phyloP scores from a whole-genome alignment of 768 basidiomycete genomes.

The Russula lepida region DNA sequence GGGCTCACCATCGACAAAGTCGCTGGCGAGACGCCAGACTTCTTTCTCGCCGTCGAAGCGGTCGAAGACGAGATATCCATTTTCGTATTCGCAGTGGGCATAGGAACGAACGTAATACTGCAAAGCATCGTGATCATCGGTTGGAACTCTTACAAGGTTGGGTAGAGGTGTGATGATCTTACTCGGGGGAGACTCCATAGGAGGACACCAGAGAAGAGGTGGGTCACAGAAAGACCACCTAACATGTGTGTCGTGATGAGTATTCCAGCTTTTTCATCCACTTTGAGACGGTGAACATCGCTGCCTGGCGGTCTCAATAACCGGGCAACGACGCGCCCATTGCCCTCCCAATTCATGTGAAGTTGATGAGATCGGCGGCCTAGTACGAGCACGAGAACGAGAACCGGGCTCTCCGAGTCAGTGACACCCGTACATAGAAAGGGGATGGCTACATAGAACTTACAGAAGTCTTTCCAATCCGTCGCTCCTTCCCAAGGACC shows the following conservation, averaged over 20 bases:
- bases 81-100: slow-evolving; percentile 68
- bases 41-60: slow-evolving; percentile 50
- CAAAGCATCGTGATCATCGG: neutral
- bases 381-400: slow-evolving; percentile 26
- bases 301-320: slow-evolving; percentile 30
- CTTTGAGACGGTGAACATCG: slow-evolving; percentile 64
- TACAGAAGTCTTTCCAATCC: slow-evolving; percentile 59
- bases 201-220: slow-evolving; percentile 38
- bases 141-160: neutral
- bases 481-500: slow-evolving; percentile 33
- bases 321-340: slow-evolving; percentile 34
- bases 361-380: slow-evolving; percentile 40
- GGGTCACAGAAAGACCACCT: slow-evolving; percentile 54
- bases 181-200: slow-evolving; percentile 56
- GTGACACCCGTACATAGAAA: neutral
- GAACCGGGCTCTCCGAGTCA: neutral
- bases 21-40: slow-evolving; percentile 51
- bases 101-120: slow-evolving; percentile 44
- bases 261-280: slow-evolving; percentile 54
- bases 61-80: slow-evolving; percentile 67
- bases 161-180: neutral
- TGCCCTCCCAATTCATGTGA: slow-evolving; percentile 48
- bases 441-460: slow-evolving; percentile 20
- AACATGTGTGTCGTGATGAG: slow-evolving; percentile 46
- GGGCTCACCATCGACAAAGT: slow-evolving; percentile 14